phyloP scores from a whole-genome alignment of 768 basidiomycete species.

The Termitomyces sp. region DNA sequence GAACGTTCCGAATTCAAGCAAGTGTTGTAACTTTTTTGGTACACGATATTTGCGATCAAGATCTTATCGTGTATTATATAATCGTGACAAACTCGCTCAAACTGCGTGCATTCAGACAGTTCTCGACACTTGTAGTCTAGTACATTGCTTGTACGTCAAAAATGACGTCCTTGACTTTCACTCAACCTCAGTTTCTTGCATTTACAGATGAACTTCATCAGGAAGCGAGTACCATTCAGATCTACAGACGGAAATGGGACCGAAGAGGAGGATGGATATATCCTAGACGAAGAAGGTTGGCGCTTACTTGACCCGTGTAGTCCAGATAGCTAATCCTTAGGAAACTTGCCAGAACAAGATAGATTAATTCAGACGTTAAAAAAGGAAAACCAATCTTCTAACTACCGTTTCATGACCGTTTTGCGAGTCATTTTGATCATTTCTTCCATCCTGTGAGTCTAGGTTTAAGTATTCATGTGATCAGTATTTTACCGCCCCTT shows the following conservation, averaged over 20 bases:
- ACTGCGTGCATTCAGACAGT: too few relatives aligned
- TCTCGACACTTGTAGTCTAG: too few relatives aligned
- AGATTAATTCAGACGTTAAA: conserved; percentile 46
- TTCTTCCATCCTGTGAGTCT: conserved; percentile 41
- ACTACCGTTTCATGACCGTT: conserved; percentile 31
- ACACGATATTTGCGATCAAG: not conserved
- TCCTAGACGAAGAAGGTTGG: conserved; percentile 53
- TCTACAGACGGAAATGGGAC: conserved; percentile 23
- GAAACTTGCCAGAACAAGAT: conserved; percentile 47
- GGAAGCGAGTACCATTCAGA: conserved; percentile 42
- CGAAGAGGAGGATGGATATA: conserved; percentile 19
- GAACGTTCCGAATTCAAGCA: not conserved
- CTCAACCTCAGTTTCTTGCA: not conserved
- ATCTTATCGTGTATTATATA: not conserved
- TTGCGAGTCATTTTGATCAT: conserved; percentile 36
- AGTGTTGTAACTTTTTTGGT: not conserved
- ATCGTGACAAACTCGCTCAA: not conserved
- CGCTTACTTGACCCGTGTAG: not conserved
- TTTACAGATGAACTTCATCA: conserved; percentile 28
- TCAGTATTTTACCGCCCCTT: not conserved
- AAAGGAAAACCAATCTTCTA: conserved; percentile 34
- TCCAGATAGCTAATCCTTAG: not conserved
- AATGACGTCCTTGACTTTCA: not conserved
- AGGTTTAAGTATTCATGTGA: not conserved
- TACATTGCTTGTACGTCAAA: not conserved